phyloP scores from a whole-genome alignment of 176 grass and related monocot species.

The Phoenix roebelenii region DNA sequence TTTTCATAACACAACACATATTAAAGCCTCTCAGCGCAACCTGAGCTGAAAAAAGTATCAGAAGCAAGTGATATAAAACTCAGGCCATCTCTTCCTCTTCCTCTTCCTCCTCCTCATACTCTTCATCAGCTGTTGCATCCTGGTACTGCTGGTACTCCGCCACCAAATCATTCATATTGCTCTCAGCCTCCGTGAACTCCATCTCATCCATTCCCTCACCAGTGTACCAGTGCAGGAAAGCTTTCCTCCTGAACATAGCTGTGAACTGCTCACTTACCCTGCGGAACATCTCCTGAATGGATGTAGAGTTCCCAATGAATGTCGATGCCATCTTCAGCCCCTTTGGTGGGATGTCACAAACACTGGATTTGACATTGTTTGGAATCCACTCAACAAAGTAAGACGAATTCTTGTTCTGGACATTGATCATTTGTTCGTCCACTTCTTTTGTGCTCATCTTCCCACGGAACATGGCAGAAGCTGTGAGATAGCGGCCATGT shows the following conservation, averaged over 20 bases:
- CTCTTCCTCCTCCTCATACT: slow-evolving; percentile 57
- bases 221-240: slow-evolving; percentile 89
- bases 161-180: slow-evolving; percentile 91
- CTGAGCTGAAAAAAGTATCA: too few species aligned
- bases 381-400: slow-evolving; percentile 95
- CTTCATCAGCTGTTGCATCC: slow-evolving; percentile 80
- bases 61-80: too few species aligned
- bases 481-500: slow-evolving; percentile 77
- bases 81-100: slow-evolving; percentile 21
- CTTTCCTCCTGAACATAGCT: slow-evolving; percentile 87
- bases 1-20: too few species aligned
- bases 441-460: slow-evolving; percentile 98
- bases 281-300: slow-evolving; percentile 89
- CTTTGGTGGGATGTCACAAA: slow-evolving; percentile 66
- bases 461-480: slow-evolving; percentile 80
- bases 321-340: slow-evolving; percentile 67
- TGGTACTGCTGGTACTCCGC: slow-evolving; percentile 93
- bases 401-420: slow-evolving; percentile 88
- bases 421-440: slow-evolving; percentile 82
- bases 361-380: slow-evolving; percentile 77
- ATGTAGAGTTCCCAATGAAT: slow-evolving; percentile 74
- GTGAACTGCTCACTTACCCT: slow-evolving; percentile 79
- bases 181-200: slow-evolving; percentile 93
- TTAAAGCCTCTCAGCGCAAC: too few species aligned
- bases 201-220: slow-evolving; percentile 92